Percentiles rank a stretch among this genome's conserved stretches.
Conservation (phyloP, 2,329 filamentous ascomycete species). For the Microthyrium microscopicum region DNA sequence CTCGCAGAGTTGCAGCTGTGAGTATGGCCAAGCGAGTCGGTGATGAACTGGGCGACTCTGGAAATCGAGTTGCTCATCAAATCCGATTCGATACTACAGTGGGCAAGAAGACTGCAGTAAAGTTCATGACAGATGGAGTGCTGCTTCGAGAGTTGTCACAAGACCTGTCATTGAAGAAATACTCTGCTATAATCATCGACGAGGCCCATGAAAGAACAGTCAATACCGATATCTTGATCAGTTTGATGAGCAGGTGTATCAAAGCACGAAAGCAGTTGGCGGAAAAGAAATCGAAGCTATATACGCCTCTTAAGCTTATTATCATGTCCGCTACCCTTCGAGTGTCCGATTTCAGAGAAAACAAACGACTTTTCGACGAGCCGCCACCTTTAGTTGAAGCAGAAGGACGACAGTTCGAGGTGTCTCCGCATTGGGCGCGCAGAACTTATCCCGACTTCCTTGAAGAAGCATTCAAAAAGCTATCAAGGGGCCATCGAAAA, state of each 20-base stretch:
- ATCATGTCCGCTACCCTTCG: slow-evolving; percentile 96
- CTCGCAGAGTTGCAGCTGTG: slow-evolving; percentile 82
- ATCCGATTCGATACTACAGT: slow-evolving; percentile 87
- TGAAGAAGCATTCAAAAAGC: slow-evolving; percentile 76
- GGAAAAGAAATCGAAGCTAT: slow-evolving; percentile 50
- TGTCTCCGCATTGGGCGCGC: slow-evolving; percentile 76
- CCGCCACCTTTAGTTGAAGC: slow-evolving; percentile 75
- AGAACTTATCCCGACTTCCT: slow-evolving; percentile 76
- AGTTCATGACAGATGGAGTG: slow-evolving; percentile 99
- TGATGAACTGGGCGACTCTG: slow-evolving; percentile 64
- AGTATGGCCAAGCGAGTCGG: slow-evolving; percentile 90
- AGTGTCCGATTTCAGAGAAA: slow-evolving; percentile 79
- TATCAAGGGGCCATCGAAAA: slow-evolving; percentile 74
- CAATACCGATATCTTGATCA: slow-evolving; percentile 96
- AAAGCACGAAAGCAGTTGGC: slow-evolving; percentile 61
- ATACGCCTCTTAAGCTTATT: slow-evolving; percentile 67
- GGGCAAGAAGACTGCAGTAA: slow-evolving; percentile 67
- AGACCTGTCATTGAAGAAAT: slow-evolving; percentile 75
- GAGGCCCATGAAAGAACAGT: slow-evolving; percentile 95
- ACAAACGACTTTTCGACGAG: slow-evolving; percentile 56
- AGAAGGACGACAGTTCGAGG: slow-evolving; percentile 80
- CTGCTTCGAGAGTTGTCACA: slow-evolving; percentile 78
- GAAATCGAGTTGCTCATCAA: slow-evolving; percentile 66
- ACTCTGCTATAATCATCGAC: slow-evolving; percentile 87
- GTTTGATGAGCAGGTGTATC: slow-evolving; percentile 87